Conservation (phyloP, 2,329 filamentous ascomycete species). For the Fusarium sp. region DNA sequence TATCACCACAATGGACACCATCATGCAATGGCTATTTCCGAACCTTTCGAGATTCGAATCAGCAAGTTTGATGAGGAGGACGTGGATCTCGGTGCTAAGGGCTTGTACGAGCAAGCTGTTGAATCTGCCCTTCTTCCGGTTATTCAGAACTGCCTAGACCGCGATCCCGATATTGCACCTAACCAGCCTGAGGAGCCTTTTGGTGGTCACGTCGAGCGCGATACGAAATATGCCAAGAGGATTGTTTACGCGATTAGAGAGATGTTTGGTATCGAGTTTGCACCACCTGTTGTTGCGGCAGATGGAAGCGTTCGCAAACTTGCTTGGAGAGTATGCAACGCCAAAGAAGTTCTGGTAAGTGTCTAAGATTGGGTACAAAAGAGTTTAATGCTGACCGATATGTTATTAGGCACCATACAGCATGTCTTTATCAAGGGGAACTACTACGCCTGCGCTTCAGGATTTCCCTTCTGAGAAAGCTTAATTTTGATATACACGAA, state of each 20-base stretch:
- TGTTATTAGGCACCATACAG: slow-evolving; percentile 76
- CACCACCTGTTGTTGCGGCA: slow-evolving; percentile 90
- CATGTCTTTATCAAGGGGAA: slow-evolving; percentile 76
- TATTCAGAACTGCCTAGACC: slow-evolving; percentile 92
- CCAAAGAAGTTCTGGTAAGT: slow-evolving; percentile 92
- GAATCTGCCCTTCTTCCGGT: slow-evolving; percentile 85
- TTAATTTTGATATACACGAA: neutral
- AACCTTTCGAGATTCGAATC: slow-evolving; percentile 93
- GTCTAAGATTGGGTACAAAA: neutral
- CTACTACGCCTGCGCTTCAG: slow-evolving; percentile 69
- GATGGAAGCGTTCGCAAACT: slow-evolving; percentile 93
- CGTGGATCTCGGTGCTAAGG: slow-evolving; percentile 71
- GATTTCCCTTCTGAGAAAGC: slow-evolving; percentile 55
- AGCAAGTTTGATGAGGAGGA: slow-evolving; percentile 84
- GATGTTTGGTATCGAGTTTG: slow-evolving; percentile 98
- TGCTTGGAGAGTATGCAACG: slow-evolving; percentile 95
- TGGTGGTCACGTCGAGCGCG: slow-evolving; percentile 86
- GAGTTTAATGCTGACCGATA: slow-evolving; percentile 27
- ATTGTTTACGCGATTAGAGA: slow-evolving; percentile 95
- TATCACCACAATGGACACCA: slow-evolving; percentile 96
- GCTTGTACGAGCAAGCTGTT: slow-evolving; percentile 76
- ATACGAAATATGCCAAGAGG: slow-evolving; percentile 89
- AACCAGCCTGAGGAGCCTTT: slow-evolving; percentile 84
- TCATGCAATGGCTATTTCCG: slow-evolving; percentile 92
- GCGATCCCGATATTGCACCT: slow-evolving; percentile 91